Conservation (phyloP, 352 stramenopile species). For the Globisporangium lucens region DNA sequence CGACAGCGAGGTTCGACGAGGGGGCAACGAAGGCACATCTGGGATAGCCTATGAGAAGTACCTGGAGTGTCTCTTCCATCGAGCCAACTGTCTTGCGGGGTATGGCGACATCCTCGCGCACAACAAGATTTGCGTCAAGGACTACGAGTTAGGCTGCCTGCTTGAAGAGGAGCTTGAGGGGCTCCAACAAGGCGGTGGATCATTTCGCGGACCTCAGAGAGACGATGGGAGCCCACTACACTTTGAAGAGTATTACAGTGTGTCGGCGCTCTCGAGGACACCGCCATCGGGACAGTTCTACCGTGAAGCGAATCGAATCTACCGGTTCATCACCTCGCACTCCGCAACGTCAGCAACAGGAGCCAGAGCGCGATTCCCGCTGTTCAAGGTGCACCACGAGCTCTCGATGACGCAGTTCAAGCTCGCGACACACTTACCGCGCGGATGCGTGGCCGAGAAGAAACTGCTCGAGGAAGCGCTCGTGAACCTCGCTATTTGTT, state of each 20-base stretch:
- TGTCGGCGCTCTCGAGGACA: slow-evolving; percentile 31
- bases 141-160: slow-evolving; percentile 50
- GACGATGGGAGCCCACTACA: background rate
- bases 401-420: slow-evolving; percentile 54
- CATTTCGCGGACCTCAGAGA: background rate
- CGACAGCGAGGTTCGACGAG: background rate
- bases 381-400: slow-evolving; percentile 28
- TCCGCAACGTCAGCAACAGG: background rate
- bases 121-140: slow-evolving; percentile 25
- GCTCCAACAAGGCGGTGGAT: background rate
- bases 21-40: background rate
- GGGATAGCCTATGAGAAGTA: slow-evolving; percentile 38
- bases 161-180: slow-evolving; percentile 42
- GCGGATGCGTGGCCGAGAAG: slow-evolving; percentile 47
- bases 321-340: slow-evolving; percentile 32
- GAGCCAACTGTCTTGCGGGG: slow-evolving; percentile 41
- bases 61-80: slow-evolving; percentile 41
- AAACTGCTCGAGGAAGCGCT: slow-evolving; percentile 44
- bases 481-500: slow-evolving; percentile 26
- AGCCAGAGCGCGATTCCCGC: slow-evolving; percentile 16
- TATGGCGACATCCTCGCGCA: slow-evolving; percentile 60
- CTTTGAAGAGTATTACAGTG: slow-evolving; percentile 7
- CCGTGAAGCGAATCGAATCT: slow-evolving; percentile 54
- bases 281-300: slow-evolving; percentile 51
- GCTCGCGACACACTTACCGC: slow-evolving; percentile 48